Evolutionary conservation across 495 filamentous ascomycete species (phyloP).

Genomic region (Opeltia flavorubescens): DNA sequence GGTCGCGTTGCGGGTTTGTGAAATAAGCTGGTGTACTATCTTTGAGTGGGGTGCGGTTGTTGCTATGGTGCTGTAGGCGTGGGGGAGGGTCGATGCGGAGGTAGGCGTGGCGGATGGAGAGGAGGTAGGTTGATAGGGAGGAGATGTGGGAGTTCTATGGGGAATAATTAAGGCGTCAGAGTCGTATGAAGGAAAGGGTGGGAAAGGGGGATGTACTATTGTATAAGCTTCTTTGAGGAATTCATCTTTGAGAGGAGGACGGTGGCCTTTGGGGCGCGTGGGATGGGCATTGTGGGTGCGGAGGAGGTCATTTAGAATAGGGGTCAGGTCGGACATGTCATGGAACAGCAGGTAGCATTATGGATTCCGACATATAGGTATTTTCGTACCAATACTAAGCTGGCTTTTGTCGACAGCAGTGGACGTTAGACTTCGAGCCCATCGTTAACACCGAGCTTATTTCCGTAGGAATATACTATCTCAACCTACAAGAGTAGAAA

Average conservation of each 20-base stretch:
- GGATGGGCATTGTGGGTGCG: constrained; percentile 37
- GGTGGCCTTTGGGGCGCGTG: constrained; percentile 23
- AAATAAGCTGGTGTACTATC: constrained; percentile 27
- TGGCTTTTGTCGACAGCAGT: too few relatives aligned
- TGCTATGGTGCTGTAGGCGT: constrained; percentile 24
- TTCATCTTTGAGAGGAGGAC: constrained; percentile 52
- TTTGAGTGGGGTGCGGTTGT: constrained; percentile 17
- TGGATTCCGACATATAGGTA: too few relatives aligned
- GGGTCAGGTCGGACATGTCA: constrained; percentile 15
- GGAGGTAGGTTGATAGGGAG: constrained; percentile 62
- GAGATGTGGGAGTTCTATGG: constrained; percentile 84
- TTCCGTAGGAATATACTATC: too few relatives aligned
- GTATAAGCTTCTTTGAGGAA: constrained; percentile 92
- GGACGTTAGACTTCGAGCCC: too few relatives aligned
- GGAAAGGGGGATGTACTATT: constrained; percentile 47
- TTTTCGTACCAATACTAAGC: too few relatives aligned
- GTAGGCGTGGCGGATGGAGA: constrained; percentile 75
- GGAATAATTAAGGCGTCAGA: constrained; percentile 5
- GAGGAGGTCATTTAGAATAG: constrained; percentile 36
- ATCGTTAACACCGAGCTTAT: too few relatives aligned
- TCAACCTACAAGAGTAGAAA: too few relatives aligned
- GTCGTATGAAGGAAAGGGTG: constrained; percentile 1
- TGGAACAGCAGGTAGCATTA: too few relatives aligned
- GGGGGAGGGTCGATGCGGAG: constrained; percentile 57
- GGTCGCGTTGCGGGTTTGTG: constrained; percentile 56